Evolutionary conservation across 257 asterid genomes (phyloP).

Genomic region (Anisodus acutangulus): DNA sequence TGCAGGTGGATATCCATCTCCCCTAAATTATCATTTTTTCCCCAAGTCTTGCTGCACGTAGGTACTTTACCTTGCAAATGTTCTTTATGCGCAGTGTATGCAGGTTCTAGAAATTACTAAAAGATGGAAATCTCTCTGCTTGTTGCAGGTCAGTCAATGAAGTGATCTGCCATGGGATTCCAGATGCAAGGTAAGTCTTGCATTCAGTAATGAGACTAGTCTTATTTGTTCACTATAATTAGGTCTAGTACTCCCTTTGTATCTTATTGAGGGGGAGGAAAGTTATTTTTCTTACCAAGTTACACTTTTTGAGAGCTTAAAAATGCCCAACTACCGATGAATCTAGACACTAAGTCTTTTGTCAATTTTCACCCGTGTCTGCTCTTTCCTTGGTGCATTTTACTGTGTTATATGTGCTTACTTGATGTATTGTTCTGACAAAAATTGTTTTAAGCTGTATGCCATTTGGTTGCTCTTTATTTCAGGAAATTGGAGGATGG

Average conservation of each 20-base stretch:
- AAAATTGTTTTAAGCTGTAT: neutral
- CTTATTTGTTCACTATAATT: neutral
- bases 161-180: constrained; percentile 98
- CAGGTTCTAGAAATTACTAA: constrained; percentile 32
- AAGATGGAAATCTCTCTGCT: constrained; percentile 28
- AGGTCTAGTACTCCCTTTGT: neutral
- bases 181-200: constrained; percentile 87
- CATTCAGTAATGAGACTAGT: constrained; percentile 26
- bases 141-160: constrained; percentile 91
- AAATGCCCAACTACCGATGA: neutral
- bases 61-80: constrained; percentile 57
- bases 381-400: constrained; percentile 2
- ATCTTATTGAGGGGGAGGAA: neutral
- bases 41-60: constrained; percentile 99
- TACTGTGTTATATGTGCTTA: neutral
- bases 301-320: neutral
- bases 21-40: constrained; percentile 86
- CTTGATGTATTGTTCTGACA: neutral
- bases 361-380: neutral
- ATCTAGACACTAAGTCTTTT: neutral
- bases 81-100: constrained; percentile 30
- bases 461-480: constrained; percentile 33
- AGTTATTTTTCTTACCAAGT: neutral
- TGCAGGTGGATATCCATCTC: constrained; percentile 99
- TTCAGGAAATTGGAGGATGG: constrained; percentile 95